Percentiles rank a stretch among this genome's conserved stretches.
phyloP scores from a whole-genome alignment of 148 eudicot genomes.

The Spergularia marina region DNA sequence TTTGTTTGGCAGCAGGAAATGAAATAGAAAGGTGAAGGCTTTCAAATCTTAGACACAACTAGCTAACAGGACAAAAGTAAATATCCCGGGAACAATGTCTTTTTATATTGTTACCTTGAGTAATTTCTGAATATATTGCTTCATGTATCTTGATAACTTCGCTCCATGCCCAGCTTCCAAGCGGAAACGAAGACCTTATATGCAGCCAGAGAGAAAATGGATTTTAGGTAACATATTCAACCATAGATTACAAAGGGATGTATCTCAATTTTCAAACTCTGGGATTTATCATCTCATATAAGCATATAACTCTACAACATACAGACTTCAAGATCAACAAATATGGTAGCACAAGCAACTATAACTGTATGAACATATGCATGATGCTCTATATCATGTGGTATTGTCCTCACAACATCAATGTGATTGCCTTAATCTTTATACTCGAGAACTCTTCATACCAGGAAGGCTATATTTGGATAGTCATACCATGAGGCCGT shows the following conservation, averaged over 20 bases:
- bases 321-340: background rate
- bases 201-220: slow-evolving; percentile 3
- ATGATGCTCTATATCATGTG: background rate
- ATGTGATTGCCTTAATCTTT: background rate
- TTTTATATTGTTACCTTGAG: slow-evolving; percentile 53
- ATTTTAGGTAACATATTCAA: background rate
- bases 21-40: background rate
- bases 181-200: slow-evolving; percentile 53
- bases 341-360: background rate
- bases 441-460: background rate
- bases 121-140: slow-evolving; percentile 59
- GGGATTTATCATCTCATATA: background rate
- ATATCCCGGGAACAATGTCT: background rate
- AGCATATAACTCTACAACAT: background rate
- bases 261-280: background rate
- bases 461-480: background rate
- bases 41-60: background rate
- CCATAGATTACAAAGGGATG: background rate
- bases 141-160: slow-evolving; percentile 53
- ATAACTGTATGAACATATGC: background rate
- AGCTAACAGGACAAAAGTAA: slow-evolving; percentile 11
- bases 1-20: background rate
- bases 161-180: slow-evolving; percentile 64
- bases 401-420: background rate
- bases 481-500: too few species aligned